A percentile compares a stretch with the other conserved stretches of the same genome.
phyloP scores from a whole-genome alignment of 495 filamentous ascomycete species.

The Tetracladium setigerum region DNA sequence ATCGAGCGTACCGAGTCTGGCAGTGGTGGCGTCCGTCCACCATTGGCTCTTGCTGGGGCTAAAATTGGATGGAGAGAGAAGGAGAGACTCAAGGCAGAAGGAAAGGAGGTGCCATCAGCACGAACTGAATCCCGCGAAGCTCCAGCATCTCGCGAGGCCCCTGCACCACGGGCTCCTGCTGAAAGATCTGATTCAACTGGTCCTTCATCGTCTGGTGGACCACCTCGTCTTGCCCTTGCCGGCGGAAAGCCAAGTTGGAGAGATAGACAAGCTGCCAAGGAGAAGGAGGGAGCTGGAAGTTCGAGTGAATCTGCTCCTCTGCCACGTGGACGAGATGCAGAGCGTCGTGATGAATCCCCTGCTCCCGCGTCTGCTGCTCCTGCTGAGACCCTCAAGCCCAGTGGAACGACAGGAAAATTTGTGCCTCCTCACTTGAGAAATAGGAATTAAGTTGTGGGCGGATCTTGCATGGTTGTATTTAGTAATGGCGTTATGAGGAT shows the following conservation, averaged over 20 bases:
- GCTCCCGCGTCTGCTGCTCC: constrained; percentile 8
- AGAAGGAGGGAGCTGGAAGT: constrained; percentile 26
- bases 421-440: constrained; percentile 23
- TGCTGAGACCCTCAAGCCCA: constrained; percentile 15
- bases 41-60: constrained; percentile 17
- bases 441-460: constrained; percentile 6
- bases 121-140: constrained; percentile 14
- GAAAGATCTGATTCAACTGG: constrained; percentile 40
- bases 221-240: constrained; percentile 62
- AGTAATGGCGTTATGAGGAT: no score
- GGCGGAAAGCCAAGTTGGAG: constrained; percentile 69
- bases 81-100: constrained; percentile 16
- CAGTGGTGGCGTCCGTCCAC: constrained; percentile 24
- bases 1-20: constrained; percentile 30
- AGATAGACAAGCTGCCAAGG: constrained; percentile 70
- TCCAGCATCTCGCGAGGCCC: constrained; percentile 16
- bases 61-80: constrained; percentile 23
- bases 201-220: constrained; percentile 37
- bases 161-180: constrained; percentile 12
- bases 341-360: constrained; percentile 10
- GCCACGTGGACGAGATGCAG: constrained; percentile 13
- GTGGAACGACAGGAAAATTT: constrained; percentile 21
- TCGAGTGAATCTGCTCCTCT: constrained; percentile 10
- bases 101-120: constrained; percentile 12
- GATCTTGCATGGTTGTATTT: no score